Base-by-base conservation (phyloP, 2,329 filamentous ascomycete species). In the Trichoderma simmonsii region DNA sequence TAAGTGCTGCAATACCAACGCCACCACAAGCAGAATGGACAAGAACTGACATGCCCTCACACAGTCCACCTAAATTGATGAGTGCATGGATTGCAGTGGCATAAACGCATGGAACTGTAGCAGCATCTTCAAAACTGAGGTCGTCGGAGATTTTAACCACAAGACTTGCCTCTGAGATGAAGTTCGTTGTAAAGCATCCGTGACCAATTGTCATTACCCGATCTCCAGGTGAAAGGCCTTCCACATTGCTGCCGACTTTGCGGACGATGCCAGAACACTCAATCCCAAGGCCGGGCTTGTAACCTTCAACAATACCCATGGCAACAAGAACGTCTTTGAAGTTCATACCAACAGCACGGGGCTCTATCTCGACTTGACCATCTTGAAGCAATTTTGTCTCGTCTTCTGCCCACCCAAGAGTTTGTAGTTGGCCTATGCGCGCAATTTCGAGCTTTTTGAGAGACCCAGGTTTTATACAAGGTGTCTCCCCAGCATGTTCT, bases 191-290 rank as follows among this genome's bases (percentile, higher is more conserved):
- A 48, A 72, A 62, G 6, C 57, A 63, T 15, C 70, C 70, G 4
- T 48, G 18, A 15, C 54, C 51, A 14, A 70, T 70, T 5, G 65
- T 56, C 36, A 69, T 77, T 7, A 83, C 82, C 0, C 80, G 77
- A 61, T 84, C 81, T 8, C 83, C 83, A 0, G 76, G 39, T 1
- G 71, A 64, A 9, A 82, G 74, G 3, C 61, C 21, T 2, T 70
- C 48, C 3, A 75, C 74, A 11, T 9, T 26, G 0, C 76, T n/a
- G 24, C 75, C 75, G 2, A 74, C 61, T 15, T 65, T 65, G 4
- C 56, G 72, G 12, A 79, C 72, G 12, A 78, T 67, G 11, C 77
- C 78, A 12, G 77, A 74, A 9, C 74, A 75, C 72, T 84, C 83
- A 14, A 77, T 73, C 15, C 78, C 78, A 0, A 79, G 73, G 4